Evolutionary conservation across 176 grass and related monocot genomes (phyloP), one percentile per base, ranked within the genome.

Genomic region (Oryza meridionalis): DNA sequence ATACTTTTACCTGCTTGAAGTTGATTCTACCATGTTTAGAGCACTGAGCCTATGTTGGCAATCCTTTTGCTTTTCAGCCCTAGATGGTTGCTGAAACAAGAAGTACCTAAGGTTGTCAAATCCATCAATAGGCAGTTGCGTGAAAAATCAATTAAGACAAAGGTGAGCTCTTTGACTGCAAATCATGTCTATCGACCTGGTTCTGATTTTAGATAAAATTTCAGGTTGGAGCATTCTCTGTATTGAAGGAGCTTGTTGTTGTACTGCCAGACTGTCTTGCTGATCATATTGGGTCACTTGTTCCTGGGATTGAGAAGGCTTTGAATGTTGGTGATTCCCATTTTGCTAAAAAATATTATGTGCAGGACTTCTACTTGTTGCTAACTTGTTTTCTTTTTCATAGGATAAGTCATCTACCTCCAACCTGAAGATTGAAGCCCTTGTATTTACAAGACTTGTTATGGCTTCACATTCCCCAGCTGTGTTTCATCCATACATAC

Each of bases 101-200:
- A 99, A 88, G 93, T 99, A 32, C 91, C 96, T 77, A 99, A 99
- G 86, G 71, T 99, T 67, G 93, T 96, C 26, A 99, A 92, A 84
- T 99, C 96, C 59, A 87, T 99, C 75, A 99, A 96, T 69, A 88
- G 90, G 45, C 96, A 96, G 75, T 81, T 96, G n/a, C 96, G 96
- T 89, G 91, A 99, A 94, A 99, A 99, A 94, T 94, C 96, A 38
- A 89, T 99, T 32, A 99, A 99, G 72, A 99, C 93, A 25, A 99
- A 99, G 93, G 96, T 96, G 82, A 40, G 77, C 72, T 67, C 84
- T 31, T 82, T 15, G 68, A 45, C 75, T 77, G 67, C 35, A 72
- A 45, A 16, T 72, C 83, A 67, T 80, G 10, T 61, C 71, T 69
- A 17, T 87, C 6, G 42, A 21, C 40, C 82, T 27, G 9, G 3